Percentiles rank a stretch among this genome's conserved stretches.
Evolutionary conservation across 208 protist species (phyloP).

Genomic region (Zelonia costaricensis): DNA sequence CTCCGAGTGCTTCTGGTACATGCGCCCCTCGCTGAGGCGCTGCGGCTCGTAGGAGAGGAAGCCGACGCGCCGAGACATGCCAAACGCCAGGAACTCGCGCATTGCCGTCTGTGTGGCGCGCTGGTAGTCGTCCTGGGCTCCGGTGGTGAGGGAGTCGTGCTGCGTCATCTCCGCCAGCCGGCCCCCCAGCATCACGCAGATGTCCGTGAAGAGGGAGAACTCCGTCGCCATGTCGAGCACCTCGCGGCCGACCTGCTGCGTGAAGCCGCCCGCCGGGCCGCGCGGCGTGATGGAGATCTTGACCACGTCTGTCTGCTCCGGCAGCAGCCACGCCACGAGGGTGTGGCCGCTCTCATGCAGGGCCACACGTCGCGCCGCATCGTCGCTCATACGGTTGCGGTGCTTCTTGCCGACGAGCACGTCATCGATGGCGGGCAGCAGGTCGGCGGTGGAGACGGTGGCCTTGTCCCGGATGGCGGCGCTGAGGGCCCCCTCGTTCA

Average conservation of each 20-base stretch:
- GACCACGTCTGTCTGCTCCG: slow-evolving; percentile 89
- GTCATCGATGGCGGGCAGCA: slow-evolving; percentile 86
- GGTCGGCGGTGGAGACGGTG: slow-evolving; percentile 72
- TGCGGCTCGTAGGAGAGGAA: slow-evolving; percentile 79
- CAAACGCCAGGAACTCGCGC: slow-evolving; percentile 76
- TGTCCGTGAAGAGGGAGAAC: slow-evolving; percentile 91
- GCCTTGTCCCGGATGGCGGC: slow-evolving; percentile 91
- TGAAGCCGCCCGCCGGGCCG: slow-evolving; percentile 75
- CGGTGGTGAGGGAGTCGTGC: slow-evolving; percentile 90
- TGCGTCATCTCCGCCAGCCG: slow-evolving; percentile 94
- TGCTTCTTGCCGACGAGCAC: slow-evolving; percentile 88
- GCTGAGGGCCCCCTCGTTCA: slow-evolving; percentile 91
- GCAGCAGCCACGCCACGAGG: slow-evolving; percentile 92
- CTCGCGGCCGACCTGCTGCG: slow-evolving; percentile 82
- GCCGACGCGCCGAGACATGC: slow-evolving; percentile 72
- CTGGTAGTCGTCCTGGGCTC: slow-evolving; percentile 92
- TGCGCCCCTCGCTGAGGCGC: slow-evolving; percentile 74
- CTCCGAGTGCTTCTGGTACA: slow-evolving; percentile 73
- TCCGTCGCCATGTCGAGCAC: slow-evolving; percentile 82
- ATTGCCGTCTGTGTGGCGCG: slow-evolving; percentile 83
- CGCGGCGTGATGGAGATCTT: slow-evolving; percentile 97
- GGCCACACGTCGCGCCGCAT: slow-evolving; percentile 57
- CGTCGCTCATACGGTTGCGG: slow-evolving; percentile 65
- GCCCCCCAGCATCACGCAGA: slow-evolving; percentile 95
- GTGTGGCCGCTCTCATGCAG: slow-evolving; percentile 98